Evolutionary conservation across 257 asterid species (phyloP).

Genomic region (Lavandula angustifolia): DNA sequence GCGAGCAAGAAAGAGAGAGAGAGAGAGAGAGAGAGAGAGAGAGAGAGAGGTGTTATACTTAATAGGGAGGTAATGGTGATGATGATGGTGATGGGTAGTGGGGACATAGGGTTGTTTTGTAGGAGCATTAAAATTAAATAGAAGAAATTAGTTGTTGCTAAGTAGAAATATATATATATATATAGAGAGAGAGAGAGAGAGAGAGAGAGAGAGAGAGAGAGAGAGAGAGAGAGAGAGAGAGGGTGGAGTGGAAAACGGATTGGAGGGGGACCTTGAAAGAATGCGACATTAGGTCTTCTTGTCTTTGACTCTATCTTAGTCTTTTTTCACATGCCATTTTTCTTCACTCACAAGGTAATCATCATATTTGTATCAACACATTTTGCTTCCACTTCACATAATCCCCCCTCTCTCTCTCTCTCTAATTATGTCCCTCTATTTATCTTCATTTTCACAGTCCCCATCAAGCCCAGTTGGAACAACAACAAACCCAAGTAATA

Average conservation of each 20-base stretch:
- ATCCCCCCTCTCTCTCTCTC: slow-evolving; percentile 40
- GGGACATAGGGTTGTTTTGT: slow-evolving; percentile 35
- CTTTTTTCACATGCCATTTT: slow-evolving; percentile 44
- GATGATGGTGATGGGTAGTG: slow-evolving; percentile 49
- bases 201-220: background rate
- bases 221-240: background rate
- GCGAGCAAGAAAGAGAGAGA: slow-evolving; percentile 28
- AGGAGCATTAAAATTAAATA: background rate
- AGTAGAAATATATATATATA: background rate
- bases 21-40: slow-evolving; percentile 29
- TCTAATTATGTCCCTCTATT: slow-evolving; percentile 48
- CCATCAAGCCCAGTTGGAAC: slow-evolving; percentile 50
- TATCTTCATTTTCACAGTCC: slow-evolving; percentile 56
- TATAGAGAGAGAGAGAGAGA: no score
- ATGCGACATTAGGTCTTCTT: slow-evolving; percentile 68
- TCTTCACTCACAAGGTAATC: slow-evolving; percentile 98
- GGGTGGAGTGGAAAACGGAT: slow-evolving; percentile 95
- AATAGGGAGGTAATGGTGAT: slow-evolving; percentile 57
- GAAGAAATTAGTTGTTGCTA: slow-evolving; percentile 28
- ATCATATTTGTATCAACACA: slow-evolving; percentile 59
- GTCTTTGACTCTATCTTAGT: slow-evolving; percentile 73
- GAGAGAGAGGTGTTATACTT: slow-evolving; percentile 38
- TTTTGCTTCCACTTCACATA: slow-evolving; percentile 98
- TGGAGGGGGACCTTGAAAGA: slow-evolving; percentile 75
- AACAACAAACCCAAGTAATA: background rate